These are phyloP conservation scores for Aristolochia contorta DNA, from an alignment of 164 flowering plant genomes.

Conservation along the genomic window DNA sequence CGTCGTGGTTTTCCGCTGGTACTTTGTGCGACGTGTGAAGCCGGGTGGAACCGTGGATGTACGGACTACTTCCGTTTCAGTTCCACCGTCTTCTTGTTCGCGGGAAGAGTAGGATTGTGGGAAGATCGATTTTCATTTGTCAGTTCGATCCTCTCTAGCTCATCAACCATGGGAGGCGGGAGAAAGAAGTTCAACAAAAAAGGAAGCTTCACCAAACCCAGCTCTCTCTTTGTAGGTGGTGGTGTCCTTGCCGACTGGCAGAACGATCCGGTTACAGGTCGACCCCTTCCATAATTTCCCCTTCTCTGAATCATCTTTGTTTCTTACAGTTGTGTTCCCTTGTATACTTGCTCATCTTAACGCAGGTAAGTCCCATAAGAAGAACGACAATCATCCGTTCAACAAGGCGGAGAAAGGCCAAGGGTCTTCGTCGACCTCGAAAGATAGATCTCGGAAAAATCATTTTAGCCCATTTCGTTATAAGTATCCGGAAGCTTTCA, in stretches of 20 bases:
- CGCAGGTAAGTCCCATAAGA: conserved; percentile 25
- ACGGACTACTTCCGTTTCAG: too few relatives aligned
- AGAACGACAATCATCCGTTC: conserved; percentile 15
- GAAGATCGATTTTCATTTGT: neutral
- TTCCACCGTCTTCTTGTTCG: neutral
- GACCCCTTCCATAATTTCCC: neutral
- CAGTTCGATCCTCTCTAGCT: neutral
- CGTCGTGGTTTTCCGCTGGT: too few relatives aligned
- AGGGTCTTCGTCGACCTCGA: conserved; percentile 16
- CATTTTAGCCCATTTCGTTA: conserved; percentile 21
- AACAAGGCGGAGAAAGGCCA: conserved; percentile 5
- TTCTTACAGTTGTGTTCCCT: neutral
- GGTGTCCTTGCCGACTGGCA: conserved; percentile 50
- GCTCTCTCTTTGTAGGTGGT: conserved; percentile 44
- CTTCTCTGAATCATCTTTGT: neutral
- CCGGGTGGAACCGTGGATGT: too few relatives aligned
- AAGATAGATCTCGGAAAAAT: conserved; percentile 7
- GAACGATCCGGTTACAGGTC: conserved; percentile 14
- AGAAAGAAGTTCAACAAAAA: conserved; percentile 14
- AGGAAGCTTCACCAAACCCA: neutral
- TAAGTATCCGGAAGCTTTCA: conserved; percentile 19
- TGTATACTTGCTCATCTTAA: conserved; percentile 2
- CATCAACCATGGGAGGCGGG: conserved; percentile 27
- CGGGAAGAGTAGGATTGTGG: neutral
- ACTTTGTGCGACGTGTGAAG: too few relatives aligned